Evolutionary conservation across 768 basidiomycete species (phyloP), one percentile per base, ranked within the genome.

Genomic region (Podaxis sp.): DNA sequence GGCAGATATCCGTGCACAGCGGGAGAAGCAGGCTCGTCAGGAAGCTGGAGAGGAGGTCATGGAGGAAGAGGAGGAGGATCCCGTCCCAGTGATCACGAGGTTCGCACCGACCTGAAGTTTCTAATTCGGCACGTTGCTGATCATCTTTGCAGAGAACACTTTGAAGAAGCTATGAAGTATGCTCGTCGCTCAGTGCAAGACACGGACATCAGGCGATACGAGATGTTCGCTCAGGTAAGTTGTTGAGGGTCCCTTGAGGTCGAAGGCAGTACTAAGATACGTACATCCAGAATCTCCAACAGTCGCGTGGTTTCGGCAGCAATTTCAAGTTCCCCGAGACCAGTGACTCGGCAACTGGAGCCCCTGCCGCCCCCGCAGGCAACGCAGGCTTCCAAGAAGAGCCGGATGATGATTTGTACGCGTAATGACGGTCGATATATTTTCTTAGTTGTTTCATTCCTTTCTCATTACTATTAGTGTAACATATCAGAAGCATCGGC

Each of bases 301-400:
- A 95, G 75, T 92, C 91, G 64, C 88, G 94, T 72, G 90, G 89
- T 50, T 95, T 97, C 72, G 96, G 96, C 53, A 90, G 89, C 78
- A 90, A 87, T 75, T 99, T 99, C 88, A 96, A 93, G 83, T 99
- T 99, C 95, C 97, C 97, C 33, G 96, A 96, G 69, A 83, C 86
- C 56, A 78, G 71, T 15, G 75, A 75, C 28, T 67, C 78, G 52
- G 70, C 76, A 30, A 72, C 75, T 40, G 77, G 78, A 11, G 76
- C 81, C 7, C 74, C 82, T n/a, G 74, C 77, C 17, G 69, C 82
- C 3, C 64, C 75, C 13, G 67, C 78, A 28, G 84, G 86, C 56
- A 94, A 95, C 64, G 78, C 89, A 38, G 90, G 87, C 24, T 95
- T 95, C 79, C 82, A 87, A 38, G 93, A 96, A 64, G 95, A 97